phyloP scores from a whole-genome alignment of 2,329 filamentous ascomycete genomes.

The Pyrenochaeta sp. region DNA sequence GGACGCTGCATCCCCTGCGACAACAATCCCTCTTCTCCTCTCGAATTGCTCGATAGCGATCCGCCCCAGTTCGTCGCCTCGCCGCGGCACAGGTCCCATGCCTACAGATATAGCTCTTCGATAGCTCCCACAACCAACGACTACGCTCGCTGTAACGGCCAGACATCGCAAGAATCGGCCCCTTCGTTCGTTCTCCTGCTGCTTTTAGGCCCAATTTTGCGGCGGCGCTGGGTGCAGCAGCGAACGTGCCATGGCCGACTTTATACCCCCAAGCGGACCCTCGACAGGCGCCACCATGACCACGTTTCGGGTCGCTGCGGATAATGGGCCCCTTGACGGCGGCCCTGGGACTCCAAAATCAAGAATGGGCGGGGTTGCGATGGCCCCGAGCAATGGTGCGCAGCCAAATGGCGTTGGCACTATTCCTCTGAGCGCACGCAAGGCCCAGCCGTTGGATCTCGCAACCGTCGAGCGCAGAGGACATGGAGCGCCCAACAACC shows the following conservation, averaged over 20 bases:
- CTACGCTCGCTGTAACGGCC: slow-evolving; percentile 10
- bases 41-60: slow-evolving; percentile 12
- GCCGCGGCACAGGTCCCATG: slow-evolving; percentile 37
- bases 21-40: background rate
- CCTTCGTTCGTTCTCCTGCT: slow-evolving; percentile 19
- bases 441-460: slow-evolving; percentile 77
- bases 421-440: slow-evolving; percentile 68
- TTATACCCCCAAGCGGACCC: slow-evolving; percentile 40
- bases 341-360: slow-evolving; percentile 34
- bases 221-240: slow-evolving; percentile 33
- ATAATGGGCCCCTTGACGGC: slow-evolving; percentile 31
- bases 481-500: slow-evolving; percentile 77
- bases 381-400: slow-evolving; percentile 35
- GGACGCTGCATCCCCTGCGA: no score
- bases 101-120: slow-evolving; percentile 36
- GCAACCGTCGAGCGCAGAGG: slow-evolving; percentile 91
- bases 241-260: slow-evolving; percentile 46
- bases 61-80: slow-evolving; percentile 27
- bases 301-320: slow-evolving; percentile 47
- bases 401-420: slow-evolving; percentile 54
- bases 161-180: slow-evolving; percentile 1
- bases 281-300: slow-evolving; percentile 45
- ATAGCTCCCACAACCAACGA: slow-evolving; percentile 36
- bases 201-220: slow-evolving; percentile 12
- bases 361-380: slow-evolving; percentile 37